Conservation (phyloP, 768 basidiomycete genomes). For the Leccinum rimulosum region DNA sequence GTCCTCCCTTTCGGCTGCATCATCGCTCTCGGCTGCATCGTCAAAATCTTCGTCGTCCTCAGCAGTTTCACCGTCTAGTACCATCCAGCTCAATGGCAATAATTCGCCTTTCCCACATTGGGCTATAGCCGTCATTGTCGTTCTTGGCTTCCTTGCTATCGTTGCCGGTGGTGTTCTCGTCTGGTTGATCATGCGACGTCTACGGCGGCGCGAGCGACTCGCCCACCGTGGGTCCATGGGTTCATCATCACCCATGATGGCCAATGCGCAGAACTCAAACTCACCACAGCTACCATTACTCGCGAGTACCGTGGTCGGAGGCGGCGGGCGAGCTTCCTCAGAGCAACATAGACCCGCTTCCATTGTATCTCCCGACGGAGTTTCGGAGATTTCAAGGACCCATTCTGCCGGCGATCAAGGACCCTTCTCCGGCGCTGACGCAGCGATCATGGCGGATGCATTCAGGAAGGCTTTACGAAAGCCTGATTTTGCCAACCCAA, state of each 20-base stretch:
- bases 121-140: slow-evolving; percentile 89
- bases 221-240: slow-evolving; percentile 75
- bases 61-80: slow-evolving; percentile 28
- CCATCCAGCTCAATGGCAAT: slow-evolving; percentile 43
- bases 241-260: slow-evolving; percentile 82
- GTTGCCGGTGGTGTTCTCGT: slow-evolving; percentile 62
- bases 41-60: slow-evolving; percentile 34
- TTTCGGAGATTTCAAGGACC: slow-evolving; percentile 64
- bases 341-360: slow-evolving; percentile 35
- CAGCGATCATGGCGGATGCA: slow-evolving; percentile 90
- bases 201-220: slow-evolving; percentile 50
- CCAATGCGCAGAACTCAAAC: slow-evolving; percentile 44
- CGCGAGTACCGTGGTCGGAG: slow-evolving; percentile 33
- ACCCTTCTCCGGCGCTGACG: slow-evolving; percentile 80
- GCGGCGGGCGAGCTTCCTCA: slow-evolving; percentile 32
- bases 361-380: slow-evolving; percentile 64
- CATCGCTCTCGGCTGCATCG: slow-evolving; percentile 40
- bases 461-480: slow-evolving; percentile 87
- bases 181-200: slow-evolving; percentile 70
- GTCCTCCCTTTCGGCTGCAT: slow-evolving; percentile 26
- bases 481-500: slow-evolving; percentile 75
- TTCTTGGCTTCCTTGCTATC: slow-evolving; percentile 83
- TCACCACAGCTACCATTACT: slow-evolving; percentile 50
- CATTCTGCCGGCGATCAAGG: slow-evolving; percentile 62
- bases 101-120: slow-evolving; percentile 68